Evolutionary conservation across 129 eudicot genomes (phyloP), one percentile per base, ranked within the genome.

Genomic region (Chrysanthemum makinoi): DNA sequence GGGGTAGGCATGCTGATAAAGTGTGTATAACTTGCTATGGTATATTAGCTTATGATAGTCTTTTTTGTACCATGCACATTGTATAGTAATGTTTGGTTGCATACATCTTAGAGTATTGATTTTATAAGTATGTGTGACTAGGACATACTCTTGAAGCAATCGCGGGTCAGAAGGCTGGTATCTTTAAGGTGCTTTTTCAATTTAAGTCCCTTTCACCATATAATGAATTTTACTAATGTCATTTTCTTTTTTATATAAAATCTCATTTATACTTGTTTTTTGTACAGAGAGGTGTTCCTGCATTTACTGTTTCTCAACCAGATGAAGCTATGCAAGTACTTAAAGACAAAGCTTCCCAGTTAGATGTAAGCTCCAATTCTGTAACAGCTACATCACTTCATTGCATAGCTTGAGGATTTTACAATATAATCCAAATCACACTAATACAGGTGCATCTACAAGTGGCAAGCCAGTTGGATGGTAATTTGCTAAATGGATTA

Each of bases 101-200:
- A 28, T 65, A 53, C 26, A 20, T 70, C 49, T 66, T 55, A 7
- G 14, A 30, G 22, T 6, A 50, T 28, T 79, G 54, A 47, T 26
- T 3, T 22, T 54, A 22, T 26, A 16, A 51, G 64, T 30, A 46
- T 54, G 16, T 69, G 62, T 69, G 61, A 53, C 4, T 83, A 93
- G 98, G 98, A 72, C 68, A 93, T 80, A 93, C 98, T 64, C 91
- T 93, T 52, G 92, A 82, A 75, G 90, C 83, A 78, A 93, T 93
- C 76, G 98, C 96, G 30, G 95, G 95, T 49, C 90, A 89, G 81
- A 93, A 93, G 79, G 96, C 98, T 57, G 98, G 98, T 62, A 93
- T 93, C 71, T 87, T 93, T 68, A 93, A 93, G 96, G 98, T 93
- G 67, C 70, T 64, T 61, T 30, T 30, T 15, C 10, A 22, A 54